phyloP scores from a whole-genome alignment of 1,139 yeast species.

The Schwanniomyces etchellsii region DNA sequence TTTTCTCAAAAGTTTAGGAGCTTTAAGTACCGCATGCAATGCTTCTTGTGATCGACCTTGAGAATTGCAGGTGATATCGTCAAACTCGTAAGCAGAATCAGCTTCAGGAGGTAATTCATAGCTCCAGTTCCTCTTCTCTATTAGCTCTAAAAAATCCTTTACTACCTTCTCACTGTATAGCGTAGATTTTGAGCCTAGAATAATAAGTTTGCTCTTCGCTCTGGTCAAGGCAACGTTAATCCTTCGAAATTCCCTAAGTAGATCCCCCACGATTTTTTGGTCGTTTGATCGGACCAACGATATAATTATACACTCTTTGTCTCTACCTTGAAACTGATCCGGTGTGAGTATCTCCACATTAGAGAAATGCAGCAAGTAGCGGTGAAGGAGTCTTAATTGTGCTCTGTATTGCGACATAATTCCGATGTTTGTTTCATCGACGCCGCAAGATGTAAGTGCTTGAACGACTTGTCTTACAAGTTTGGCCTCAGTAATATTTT shows the following conservation, averaged over 20 bases:
- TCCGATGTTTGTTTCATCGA: slow-evolving; percentile 58
- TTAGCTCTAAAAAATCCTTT: slow-evolving; percentile 54
- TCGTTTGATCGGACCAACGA: slow-evolving; percentile 82
- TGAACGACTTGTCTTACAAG: slow-evolving; percentile 60
- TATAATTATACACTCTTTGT: slow-evolving; percentile 82
- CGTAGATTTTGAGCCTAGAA: slow-evolving; percentile 73
- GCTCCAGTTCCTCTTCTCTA: slow-evolving; percentile 62
- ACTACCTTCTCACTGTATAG: slow-evolving; percentile 52
- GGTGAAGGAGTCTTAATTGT: slow-evolving; percentile 57
- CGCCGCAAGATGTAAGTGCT: slow-evolving; percentile 56
- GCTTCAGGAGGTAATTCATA: slow-evolving; percentile 47
- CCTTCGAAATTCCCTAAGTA: slow-evolving; percentile 84
- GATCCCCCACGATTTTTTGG: slow-evolving; percentile 65
- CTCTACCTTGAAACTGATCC: slow-evolving; percentile 94
- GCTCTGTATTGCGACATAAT: slow-evolving; percentile 86
- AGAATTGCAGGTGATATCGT: no score
- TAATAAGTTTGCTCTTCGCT: slow-evolving; percentile 75
- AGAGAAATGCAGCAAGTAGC: slow-evolving; percentile 30
- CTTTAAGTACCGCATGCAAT: not conserved
- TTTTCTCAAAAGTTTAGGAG: slow-evolving; percentile 13
- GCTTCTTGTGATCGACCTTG: not conserved
- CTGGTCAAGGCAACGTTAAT: slow-evolving; percentile 93
- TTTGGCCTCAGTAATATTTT: slow-evolving; percentile 67
- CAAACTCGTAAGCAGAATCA: slow-evolving; percentile 25
- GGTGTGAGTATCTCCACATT: slow-evolving; percentile 82